phyloP scores from a whole-genome alignment of 371 early-diverging fungal genomes.

The Amoeboaphelidium protococcarum region DNA sequence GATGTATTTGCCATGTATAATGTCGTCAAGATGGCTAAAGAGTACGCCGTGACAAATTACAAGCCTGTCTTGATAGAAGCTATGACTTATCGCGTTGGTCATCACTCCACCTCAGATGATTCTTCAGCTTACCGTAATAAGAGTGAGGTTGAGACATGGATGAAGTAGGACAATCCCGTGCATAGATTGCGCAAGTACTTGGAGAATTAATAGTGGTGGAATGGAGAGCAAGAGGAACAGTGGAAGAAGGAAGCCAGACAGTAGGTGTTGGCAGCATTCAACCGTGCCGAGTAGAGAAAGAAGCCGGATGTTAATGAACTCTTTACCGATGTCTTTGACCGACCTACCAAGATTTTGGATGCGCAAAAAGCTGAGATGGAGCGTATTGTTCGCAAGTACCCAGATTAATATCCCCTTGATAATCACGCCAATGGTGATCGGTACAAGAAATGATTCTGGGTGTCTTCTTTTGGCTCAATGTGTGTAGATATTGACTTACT shows the following conservation, averaged over 20 bases:
- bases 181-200: slow-evolving; percentile 66
- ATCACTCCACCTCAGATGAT: slow-evolving; percentile 93
- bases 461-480: too few species aligned
- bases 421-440: too few species aligned
- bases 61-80: slow-evolving; percentile 85
- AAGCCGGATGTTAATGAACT: slow-evolving; percentile 57
- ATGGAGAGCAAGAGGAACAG: slow-evolving; percentile 31
- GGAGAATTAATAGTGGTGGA: slow-evolving; percentile 60
- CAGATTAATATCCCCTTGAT: slow-evolving; percentile 67
- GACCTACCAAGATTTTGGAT: slow-evolving; percentile 36
- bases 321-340: slow-evolving; percentile 84
- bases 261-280: slow-evolving; percentile 44
- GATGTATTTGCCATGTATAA: slow-evolving; percentile 78
- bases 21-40: slow-evolving; percentile 56
- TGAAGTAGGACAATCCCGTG: slow-evolving; percentile 64
- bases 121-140: slow-evolving; percentile 75
- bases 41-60: slow-evolving; percentile 42
- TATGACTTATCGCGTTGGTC: slow-evolving; percentile 81
- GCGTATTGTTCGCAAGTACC: slow-evolving; percentile 50
- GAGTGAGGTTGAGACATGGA: slow-evolving; percentile 73
- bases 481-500: too few species aligned
- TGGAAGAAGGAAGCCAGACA: slow-evolving; percentile 20
- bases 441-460: too few species aligned
- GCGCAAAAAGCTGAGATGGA: slow-evolving; percentile 51
- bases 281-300: slow-evolving; percentile 51